Evolutionary conservation across 2,329 filamentous ascomycete genomes (phyloP).

Genomic region (Phaeophleospora eucalypticola): DNA sequence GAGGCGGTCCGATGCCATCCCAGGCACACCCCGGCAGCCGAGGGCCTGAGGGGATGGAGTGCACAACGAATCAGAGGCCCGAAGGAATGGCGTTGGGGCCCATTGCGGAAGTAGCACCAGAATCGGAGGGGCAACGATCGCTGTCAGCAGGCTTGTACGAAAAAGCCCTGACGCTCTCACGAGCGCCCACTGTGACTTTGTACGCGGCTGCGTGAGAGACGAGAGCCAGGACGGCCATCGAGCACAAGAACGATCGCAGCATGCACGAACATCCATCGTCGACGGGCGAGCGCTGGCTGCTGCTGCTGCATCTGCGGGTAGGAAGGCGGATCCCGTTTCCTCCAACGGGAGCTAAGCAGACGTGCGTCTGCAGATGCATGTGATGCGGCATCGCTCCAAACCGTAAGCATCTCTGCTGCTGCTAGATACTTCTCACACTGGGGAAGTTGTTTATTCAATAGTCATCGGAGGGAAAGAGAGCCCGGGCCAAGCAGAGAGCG

Average conservation of each 20-base stretch:
- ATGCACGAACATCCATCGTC: neutral
- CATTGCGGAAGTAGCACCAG: constrained; percentile 4
- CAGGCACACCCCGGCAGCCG: constrained; percentile 11
- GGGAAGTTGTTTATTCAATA: too few relatives aligned
- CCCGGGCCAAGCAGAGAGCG: too few relatives aligned
- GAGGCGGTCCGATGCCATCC: neutral
- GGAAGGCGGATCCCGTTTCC: constrained; percentile 7
- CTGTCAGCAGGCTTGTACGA: constrained; percentile 2
- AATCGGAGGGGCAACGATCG: constrained; percentile 1
- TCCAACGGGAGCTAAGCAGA: constrained; percentile 8
- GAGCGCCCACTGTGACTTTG: neutral
- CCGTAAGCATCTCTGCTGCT: too few relatives aligned
- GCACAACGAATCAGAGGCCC: constrained; percentile 15
- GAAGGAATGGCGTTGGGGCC: constrained; percentile 8
- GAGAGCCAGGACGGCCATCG: neutral
- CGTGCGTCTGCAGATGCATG: constrained; percentile 10
- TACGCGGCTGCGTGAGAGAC: neutral
- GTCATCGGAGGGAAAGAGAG: too few relatives aligned
- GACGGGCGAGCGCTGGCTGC: neutral
- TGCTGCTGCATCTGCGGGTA: constrained; percentile 3
- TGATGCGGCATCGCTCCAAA: constrained; percentile 1
- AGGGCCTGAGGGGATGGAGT: constrained; percentile 18
- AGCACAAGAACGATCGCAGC: neutral
- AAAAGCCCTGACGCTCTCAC: neutral
- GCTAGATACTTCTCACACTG: too few relatives aligned